These are phyloP conservation scores for Aotearoamyces nothofagi DNA, from an alignment of 2,329 filamentous ascomycete genomes.

Conservation along the genomic window DNA sequence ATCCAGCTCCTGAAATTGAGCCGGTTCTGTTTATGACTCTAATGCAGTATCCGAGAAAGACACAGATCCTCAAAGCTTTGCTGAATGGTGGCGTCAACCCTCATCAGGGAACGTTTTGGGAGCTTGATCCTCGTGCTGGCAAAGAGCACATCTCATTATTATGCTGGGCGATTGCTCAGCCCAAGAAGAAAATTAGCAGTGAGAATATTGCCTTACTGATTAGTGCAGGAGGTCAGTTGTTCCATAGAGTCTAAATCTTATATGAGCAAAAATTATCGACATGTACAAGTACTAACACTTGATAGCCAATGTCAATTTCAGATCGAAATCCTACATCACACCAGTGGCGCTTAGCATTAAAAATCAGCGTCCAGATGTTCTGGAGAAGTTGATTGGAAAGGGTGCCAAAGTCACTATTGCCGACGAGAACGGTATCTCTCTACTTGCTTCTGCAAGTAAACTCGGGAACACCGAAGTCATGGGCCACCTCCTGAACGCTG, in stretches of 20 bases:
- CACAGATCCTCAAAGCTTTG: constrained; percentile 32
- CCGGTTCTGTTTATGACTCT: constrained; percentile 36
- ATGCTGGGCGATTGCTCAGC: constrained; percentile 46
- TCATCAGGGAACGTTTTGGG: constrained; percentile 6
- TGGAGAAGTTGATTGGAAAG: constrained; percentile 31
- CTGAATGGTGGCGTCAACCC: constrained; percentile 40
- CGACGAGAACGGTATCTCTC: constrained; percentile 43
- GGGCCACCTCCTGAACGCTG: constrained; percentile 4
- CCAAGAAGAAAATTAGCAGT: constrained; percentile 47
- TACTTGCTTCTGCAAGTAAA: constrained; percentile 33
- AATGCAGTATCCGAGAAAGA: constrained; percentile 37
- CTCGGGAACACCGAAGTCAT: constrained; percentile 2
- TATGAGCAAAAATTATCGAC: no score
- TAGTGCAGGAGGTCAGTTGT: constrained; percentile 21
- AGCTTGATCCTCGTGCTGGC: constrained; percentile 23
- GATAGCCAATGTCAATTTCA: constrained; percentile 8
- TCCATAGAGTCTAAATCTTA: no score
- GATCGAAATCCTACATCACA: constrained; percentile 5
- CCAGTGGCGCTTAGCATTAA: constrained; percentile 7
- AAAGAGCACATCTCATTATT: constrained; percentile 39
- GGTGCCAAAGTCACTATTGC: constrained; percentile 44
- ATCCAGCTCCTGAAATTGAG: constrained; percentile 25
- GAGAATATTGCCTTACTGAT: constrained; percentile 42
- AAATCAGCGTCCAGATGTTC: constrained; percentile 7
- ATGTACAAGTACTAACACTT: no score